Percentiles rank a stretch among this genome's conserved stretches.
phyloP scores from a whole-genome alignment of 164 flowering plant genomes.

The Berberis vulgaris region DNA sequence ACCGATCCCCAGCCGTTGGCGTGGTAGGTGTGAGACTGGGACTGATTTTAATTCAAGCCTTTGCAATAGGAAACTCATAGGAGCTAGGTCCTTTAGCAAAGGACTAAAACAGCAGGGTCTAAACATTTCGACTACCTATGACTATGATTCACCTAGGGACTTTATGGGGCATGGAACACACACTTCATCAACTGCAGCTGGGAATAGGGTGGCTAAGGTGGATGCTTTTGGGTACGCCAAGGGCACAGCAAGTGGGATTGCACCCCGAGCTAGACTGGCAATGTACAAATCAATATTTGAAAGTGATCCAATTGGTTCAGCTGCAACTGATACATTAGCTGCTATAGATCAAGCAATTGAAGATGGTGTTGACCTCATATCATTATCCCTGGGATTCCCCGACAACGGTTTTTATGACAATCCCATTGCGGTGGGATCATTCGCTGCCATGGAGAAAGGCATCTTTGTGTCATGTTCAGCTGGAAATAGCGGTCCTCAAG shows the following conservation, averaged over 20 bases:
- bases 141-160: conserved; percentile 14
- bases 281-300: conserved; percentile 6
- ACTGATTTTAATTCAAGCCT: conserved; percentile 10
- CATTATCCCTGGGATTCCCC: background rate
- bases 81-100: conserved; percentile 14
- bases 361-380: conserved; percentile 7
- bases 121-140: conserved; percentile 1
- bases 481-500: conserved; percentile 12
- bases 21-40: conserved; percentile 8
- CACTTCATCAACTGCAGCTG: conserved; percentile 10
- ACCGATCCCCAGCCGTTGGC: conserved; percentile 7
- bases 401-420: background rate
- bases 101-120: background rate
- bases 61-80: conserved; percentile 17
- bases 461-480: conserved; percentile 20
- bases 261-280: conserved; percentile 8
- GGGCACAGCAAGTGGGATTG: conserved; percentile 6
- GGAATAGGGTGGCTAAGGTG: background rate
- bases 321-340: conserved; percentile 1
- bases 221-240: conserved; percentile 6
- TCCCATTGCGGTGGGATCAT: conserved; percentile 1
- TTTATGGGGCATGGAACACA: conserved; percentile 8
- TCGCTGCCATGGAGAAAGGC: conserved; percentile 19
- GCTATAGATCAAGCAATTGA: conserved; percentile 5
- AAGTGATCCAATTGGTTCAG: background rate